These are phyloP conservation scores for Phycomyces nitens DNA, from an alignment of 192 early-diverging fungal species.

Conservation along the genomic window DNA sequence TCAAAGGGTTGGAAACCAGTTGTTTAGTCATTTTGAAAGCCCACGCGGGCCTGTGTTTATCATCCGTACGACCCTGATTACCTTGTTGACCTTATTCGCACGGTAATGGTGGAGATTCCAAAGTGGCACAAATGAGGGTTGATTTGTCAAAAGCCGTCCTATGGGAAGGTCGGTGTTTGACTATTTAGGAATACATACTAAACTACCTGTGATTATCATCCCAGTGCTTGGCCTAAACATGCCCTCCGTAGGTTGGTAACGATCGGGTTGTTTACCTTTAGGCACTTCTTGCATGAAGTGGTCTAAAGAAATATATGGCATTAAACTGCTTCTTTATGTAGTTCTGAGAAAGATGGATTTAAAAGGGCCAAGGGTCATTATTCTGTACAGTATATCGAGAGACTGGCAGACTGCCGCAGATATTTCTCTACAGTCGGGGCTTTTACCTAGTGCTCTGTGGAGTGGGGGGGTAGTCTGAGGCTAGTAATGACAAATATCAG, in stretches of 20 bases:
- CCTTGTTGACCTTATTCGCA: conserved; percentile 13
- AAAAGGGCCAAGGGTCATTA: too few relatives aligned
- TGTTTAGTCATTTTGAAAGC: too few relatives aligned
- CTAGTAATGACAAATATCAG: conserved; percentile 30
- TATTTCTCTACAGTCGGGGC: neutral
- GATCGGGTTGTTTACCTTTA: neutral
- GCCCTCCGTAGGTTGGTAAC: neutral
- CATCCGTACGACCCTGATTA: neutral
- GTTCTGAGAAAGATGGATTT: neutral
- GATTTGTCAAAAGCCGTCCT: conserved; percentile 24
- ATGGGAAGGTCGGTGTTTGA: conserved; percentile 8
- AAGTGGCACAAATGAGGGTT: neutral
- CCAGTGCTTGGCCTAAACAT: neutral
- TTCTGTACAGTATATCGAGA: neutral
- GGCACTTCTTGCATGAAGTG: neutral
- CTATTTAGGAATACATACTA: conserved; percentile 10
- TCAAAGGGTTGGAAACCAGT: too few relatives aligned
- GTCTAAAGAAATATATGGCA: neutral
- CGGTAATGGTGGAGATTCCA: neutral
- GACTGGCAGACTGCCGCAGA: neutral
- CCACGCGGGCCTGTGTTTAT: too few relatives aligned
- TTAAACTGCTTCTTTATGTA: neutral
- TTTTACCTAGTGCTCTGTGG: conserved; percentile 5
- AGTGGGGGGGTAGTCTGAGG: conserved; percentile 21
- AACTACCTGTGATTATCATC: neutral